Evolutionary conservation across 768 basidiomycete genomes (phyloP).

Genomic region (Agaricus bisporus): DNA sequence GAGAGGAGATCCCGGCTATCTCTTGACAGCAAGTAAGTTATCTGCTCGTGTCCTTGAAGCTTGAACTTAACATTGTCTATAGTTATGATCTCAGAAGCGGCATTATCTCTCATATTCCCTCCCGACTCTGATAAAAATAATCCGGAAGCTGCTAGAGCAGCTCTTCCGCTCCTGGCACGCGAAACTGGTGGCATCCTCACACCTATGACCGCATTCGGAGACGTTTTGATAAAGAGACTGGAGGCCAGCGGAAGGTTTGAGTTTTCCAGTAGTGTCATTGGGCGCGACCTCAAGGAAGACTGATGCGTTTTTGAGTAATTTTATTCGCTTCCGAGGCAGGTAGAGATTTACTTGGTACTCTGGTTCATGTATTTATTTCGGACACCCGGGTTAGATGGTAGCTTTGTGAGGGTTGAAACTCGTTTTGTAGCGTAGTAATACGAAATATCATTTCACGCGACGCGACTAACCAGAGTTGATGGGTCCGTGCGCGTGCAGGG

Average conservation of each 20-base stretch:
- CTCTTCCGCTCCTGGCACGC: slow-evolving; percentile 50
- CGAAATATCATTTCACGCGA: not conserved
- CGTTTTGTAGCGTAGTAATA: too few relatives aligned
- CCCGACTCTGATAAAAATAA: slow-evolving; percentile 19
- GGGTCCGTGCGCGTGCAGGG: slow-evolving; percentile 21
- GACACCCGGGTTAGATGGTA: too few relatives aligned
- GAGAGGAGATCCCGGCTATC: slow-evolving; percentile 75
- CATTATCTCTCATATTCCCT: slow-evolving; percentile 61
- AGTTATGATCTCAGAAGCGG: slow-evolving; percentile 61
- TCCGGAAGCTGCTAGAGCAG: slow-evolving; percentile 25
- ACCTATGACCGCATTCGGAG: slow-evolving; percentile 77
- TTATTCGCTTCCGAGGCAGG: too few relatives aligned
- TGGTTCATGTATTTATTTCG: too few relatives aligned
- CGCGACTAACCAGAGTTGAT: too few relatives aligned
- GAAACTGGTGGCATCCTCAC: slow-evolving; percentile 84
- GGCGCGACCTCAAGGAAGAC: slow-evolving; percentile 12
- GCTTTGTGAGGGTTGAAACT: too few relatives aligned
- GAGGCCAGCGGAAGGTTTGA: slow-evolving; percentile 49
- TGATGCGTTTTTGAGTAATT: not conserved
- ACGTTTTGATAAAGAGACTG: slow-evolving; percentile 65
- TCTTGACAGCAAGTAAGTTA: slow-evolving; percentile 44
- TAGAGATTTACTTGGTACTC: too few relatives aligned
- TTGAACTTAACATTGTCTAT: not conserved
- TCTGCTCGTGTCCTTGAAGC: not conserved
- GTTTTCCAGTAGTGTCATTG: slow-evolving; percentile 47